phyloP scores from a whole-genome alignment of 768 basidiomycete genomes.

The Tylopilus sp. region DNA sequence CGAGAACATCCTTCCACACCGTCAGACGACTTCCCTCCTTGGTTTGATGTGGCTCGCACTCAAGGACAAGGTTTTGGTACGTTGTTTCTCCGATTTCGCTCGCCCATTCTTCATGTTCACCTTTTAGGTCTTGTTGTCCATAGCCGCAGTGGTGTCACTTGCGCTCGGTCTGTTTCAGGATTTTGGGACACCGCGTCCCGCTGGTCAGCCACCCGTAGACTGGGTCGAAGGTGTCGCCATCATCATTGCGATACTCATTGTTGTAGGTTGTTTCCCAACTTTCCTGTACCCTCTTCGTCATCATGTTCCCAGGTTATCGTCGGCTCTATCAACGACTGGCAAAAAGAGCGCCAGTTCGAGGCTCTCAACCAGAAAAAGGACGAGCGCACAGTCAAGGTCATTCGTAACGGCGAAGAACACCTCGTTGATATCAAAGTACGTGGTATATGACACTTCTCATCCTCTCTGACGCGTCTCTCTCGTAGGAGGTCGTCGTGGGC shows the following conservation, averaged over 20 bases:
- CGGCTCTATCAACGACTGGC: conserved; percentile 96
- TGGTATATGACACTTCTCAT: background rate
- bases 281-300: background rate
- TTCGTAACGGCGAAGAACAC: conserved; percentile 66
- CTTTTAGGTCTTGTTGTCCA: conserved; percentile 77
- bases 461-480: conserved; percentile 18
- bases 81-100: conserved; percentile 24
- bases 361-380: conserved; percentile 92
- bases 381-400: conserved; percentile 84
- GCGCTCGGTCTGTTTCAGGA: conserved; percentile 94
- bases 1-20: conserved; percentile 66
- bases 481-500: conserved; percentile 87
- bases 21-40: conserved; percentile 66
- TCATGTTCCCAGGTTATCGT: conserved; percentile 63
- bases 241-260: conserved; percentile 70
- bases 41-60: conserved; percentile 81
- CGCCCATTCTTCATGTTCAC: conserved; percentile 5
- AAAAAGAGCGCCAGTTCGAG: conserved; percentile 96
- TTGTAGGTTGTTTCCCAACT: conserved; percentile 44
- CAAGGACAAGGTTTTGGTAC: conserved; percentile 86
- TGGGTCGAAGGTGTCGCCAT: conserved; percentile 96
- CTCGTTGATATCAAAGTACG: conserved; percentile 78
- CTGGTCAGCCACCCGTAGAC: conserved; percentile 74
- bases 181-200: conserved; percentile 66
- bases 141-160: conserved; percentile 90